A percentile compares a stretch with the other conserved stretches of the same genome.
phyloP scores from a whole-genome alignment of 495 filamentous ascomycete genomes.

The Aspergillus saccharolyticus region DNA sequence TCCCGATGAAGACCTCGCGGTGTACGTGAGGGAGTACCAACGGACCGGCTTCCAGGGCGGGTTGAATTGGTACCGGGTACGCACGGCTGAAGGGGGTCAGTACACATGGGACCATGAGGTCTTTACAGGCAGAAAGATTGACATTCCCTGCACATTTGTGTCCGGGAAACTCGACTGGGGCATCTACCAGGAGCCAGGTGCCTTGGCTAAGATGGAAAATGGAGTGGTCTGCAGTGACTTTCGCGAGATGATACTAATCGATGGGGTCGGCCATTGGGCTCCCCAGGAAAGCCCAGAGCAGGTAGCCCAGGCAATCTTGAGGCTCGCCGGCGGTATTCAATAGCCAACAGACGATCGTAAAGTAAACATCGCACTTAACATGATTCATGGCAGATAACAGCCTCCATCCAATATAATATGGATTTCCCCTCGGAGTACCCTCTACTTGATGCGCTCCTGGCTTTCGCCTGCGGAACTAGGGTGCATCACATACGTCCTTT shows the following conservation, averaged over 20 bases:
- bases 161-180: slow-evolving; percentile 62
- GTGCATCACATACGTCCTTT: background rate
- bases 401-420: no score
- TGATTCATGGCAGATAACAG: background rate
- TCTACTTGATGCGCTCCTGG: no score
- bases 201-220: slow-evolving; percentile 50
- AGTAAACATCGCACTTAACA: background rate
- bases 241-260: slow-evolving; percentile 44
- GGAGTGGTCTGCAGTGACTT: slow-evolving; percentile 47
- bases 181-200: slow-evolving; percentile 60
- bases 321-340: slow-evolving; percentile 27
- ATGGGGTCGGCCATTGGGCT: slow-evolving; percentile 62
- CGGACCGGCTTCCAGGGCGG: slow-evolving; percentile 69
- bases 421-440: no score
- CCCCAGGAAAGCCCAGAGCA: slow-evolving; percentile 59
- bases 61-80: slow-evolving; percentile 64
- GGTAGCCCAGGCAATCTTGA: slow-evolving; percentile 46
- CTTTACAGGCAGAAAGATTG: slow-evolving; percentile 59
- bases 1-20: slow-evolving; percentile 47
- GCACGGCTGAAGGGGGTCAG: slow-evolving; percentile 43
- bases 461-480: background rate
- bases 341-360: background rate
- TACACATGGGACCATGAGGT: slow-evolving; percentile 48
- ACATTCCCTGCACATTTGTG: slow-evolving; percentile 56
- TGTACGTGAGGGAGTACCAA: slow-evolving; percentile 56